Percentiles rank a stretch among this genome's conserved stretches.
phyloP scores from a whole-genome alignment of 2,329 filamentous ascomycete genomes.

The Epichloe sibirici region DNA sequence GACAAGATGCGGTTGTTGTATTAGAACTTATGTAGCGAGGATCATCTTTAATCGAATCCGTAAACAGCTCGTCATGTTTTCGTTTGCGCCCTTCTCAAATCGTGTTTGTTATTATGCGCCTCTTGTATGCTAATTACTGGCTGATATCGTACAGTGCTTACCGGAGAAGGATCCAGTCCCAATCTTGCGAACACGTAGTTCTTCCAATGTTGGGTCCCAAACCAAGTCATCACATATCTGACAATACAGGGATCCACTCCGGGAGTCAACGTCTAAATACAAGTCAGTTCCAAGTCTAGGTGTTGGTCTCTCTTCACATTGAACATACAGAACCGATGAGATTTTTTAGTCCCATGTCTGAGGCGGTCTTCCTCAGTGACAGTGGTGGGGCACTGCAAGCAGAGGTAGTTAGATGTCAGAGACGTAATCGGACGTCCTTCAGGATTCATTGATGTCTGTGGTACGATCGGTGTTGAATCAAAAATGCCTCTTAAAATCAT shows the following conservation, averaged over 20 bases:
- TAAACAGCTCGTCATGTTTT: constrained; percentile 60
- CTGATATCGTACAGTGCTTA: constrained; percentile 17
- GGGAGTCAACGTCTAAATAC: constrained; percentile 59
- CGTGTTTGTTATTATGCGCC: not conserved
- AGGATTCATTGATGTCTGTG: constrained; percentile 49
- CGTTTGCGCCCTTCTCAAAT: constrained; percentile 49
- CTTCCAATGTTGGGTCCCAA: constrained; percentile 70
- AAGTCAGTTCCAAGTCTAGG: constrained; percentile 13
- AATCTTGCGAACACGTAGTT: constrained; percentile 58
- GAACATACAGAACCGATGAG: constrained; percentile 59
- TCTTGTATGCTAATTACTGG: not conserved
- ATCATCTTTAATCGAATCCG: constrained; percentile 55
- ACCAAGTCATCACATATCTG: constrained; percentile 74
- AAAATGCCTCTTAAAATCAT: constrained; percentile 58
- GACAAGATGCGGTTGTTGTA: constrained; percentile 67
- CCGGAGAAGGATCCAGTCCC: constrained; percentile 53
- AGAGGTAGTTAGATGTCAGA: constrained; percentile 57
- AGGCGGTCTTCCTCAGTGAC: constrained; percentile 52
- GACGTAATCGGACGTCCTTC: constrained; percentile 47
- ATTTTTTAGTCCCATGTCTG: constrained; percentile 56
- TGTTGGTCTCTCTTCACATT: not conserved
- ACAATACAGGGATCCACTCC: constrained; percentile 63
- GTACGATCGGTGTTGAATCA: constrained; percentile 51
- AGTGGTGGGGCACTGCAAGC: constrained; percentile 60
- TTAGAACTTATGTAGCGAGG: constrained; percentile 67